A percentile compares a stretch with the other conserved stretches of the same genome.
phyloP scores from a whole-genome alignment of 192 early-diverging fungal species.

The Entomortierella parvispora region DNA sequence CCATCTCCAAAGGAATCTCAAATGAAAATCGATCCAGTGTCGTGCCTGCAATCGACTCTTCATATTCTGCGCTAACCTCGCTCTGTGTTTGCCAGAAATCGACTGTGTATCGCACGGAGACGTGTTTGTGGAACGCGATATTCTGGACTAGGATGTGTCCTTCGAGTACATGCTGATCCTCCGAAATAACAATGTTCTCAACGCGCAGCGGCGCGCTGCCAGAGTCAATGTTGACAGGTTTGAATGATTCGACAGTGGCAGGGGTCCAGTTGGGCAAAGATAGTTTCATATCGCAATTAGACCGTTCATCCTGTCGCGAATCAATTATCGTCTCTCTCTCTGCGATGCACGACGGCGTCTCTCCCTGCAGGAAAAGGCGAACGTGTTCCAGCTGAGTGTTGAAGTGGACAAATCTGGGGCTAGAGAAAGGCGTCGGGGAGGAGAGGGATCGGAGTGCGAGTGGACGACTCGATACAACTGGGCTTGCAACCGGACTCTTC shows the following conservation, averaged over 20 bases:
- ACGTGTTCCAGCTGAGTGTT: constrained; percentile 75
- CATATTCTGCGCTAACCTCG: constrained; percentile 74
- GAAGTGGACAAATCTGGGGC: constrained; percentile 74
- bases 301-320: constrained; percentile 15
- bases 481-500: constrained; percentile 20
- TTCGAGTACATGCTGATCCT: constrained; percentile 63
- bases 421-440: constrained; percentile 55
- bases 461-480: constrained; percentile 8
- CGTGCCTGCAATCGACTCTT: constrained; percentile 59
- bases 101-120: constrained; percentile 80
- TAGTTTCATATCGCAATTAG: constrained; percentile 31
- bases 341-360: constrained; percentile 65
- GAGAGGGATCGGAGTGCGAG: constrained; percentile 25
- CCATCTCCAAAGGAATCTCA: constrained; percentile 56
- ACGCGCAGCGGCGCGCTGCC: constrained; percentile 46
- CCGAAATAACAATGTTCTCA: constrained; percentile 61
- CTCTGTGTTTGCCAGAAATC: constrained; percentile 82
- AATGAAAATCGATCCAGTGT: constrained; percentile 80
- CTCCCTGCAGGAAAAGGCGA: constrained; percentile 72
- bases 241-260: constrained; percentile 17
- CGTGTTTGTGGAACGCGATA: constrained; percentile 85
- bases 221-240: constrained; percentile 53
- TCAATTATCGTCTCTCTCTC: constrained; percentile 44
- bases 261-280: constrained; percentile 49
- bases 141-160: constrained; percentile 86